Base-by-base conservation (phyloP, 805 yeast genomes). In the Wickerhamomyces mucosus region DNA sequence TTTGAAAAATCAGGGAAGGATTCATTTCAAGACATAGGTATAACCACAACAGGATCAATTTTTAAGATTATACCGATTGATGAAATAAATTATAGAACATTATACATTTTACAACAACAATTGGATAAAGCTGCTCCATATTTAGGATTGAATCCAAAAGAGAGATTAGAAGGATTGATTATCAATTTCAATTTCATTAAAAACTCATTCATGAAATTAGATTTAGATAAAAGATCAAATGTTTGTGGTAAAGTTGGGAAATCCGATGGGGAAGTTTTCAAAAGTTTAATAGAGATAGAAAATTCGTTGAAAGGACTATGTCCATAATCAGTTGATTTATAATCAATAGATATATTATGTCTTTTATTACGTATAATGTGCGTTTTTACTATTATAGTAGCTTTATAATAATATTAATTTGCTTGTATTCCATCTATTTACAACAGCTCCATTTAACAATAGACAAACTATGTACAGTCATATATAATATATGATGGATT, bases 71-170 rank as follows among this genome's bases (percentile, higher is more conserved):
- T 72, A 15, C 96, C 97, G 1, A 59, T 86, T 10, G 60, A 69
- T 25, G 97, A 92, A 50, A 58, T 72, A 3, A 65, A 74, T 10
- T 92, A 85, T 56, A 69, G 96, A 53, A 65, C 94, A 36, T 63
- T 92, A 49, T 83, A 81, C 48, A 77, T 85, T 21, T 61, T 89
- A 15, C 96, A 88, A 50, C 95, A 86, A 54, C 96, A 86, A 45
- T 58, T 92, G 31, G 81, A 81, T 42, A 82, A 80, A 35, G 11
- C 11, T 19, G 64, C 63, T 23, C 86, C 80, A 40, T 56, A 61
- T 35, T 77, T 81, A 31, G 96, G 96, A 0, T 59, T 92, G 41
- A 92, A 89, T 50, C 94, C 95, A 3, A 66, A 70, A 39, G 54
- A 56, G n/a, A 51, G 56, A 20, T 65, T 69, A 12, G 58, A 65